Conservation (phyloP, 73 alveolate genomes). For the Tetrahymena borealis region DNA sequence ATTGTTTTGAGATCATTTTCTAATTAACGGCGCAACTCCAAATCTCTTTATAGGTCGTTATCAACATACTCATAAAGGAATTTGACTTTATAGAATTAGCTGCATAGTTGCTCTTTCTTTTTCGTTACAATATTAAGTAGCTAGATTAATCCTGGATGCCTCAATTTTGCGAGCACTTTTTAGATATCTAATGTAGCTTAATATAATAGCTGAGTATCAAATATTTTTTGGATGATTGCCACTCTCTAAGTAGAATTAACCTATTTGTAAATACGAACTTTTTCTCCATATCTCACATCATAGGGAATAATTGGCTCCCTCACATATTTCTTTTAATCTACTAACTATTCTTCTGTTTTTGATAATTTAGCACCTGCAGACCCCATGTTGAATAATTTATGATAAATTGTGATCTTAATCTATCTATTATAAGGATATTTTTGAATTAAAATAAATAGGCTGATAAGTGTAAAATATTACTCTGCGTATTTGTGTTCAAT, state of each 20-base stretch:
- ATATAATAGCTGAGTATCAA: not conserved
- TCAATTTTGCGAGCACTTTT: not conserved
- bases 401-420: too few relatives aligned
- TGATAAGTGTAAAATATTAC: too few relatives aligned
- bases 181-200: not conserved
- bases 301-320: not conserved
- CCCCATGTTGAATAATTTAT: not conserved
- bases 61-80: not conserved
- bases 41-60: not conserved
- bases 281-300: not conserved
- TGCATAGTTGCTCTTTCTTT: not conserved
- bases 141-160: not conserved
- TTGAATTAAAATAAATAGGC: too few relatives aligned
- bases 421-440: too few relatives aligned
- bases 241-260: not conserved
- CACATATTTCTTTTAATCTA: not conserved
- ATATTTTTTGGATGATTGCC: not conserved
- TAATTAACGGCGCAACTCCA: not conserved
- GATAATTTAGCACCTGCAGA: not conserved
- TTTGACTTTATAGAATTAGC: not conserved
- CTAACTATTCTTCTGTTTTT: not conserved
- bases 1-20: not conserved
- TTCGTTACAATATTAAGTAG: not conserved
- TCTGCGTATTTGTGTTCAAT: too few relatives aligned
- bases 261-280: not conserved